A percentile compares a stretch with the other conserved stretches of the same genome.
Conservation (phyloP, 345 rosid genomes). For the Erucastrum elatum region DNA sequence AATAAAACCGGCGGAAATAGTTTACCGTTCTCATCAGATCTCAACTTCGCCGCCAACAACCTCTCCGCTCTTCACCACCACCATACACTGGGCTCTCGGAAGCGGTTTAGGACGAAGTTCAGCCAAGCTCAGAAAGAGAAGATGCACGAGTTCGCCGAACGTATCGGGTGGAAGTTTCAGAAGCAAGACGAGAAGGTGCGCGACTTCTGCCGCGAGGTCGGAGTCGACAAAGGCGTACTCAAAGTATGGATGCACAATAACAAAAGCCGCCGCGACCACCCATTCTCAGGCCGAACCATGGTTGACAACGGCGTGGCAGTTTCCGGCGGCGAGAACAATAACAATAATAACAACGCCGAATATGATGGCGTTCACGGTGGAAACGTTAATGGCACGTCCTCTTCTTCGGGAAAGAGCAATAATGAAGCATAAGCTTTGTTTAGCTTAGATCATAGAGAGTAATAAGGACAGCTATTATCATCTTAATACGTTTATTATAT, state of each 20-base stretch:
- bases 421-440: conserved; percentile 32
- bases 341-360: background rate
- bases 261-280: conserved; percentile 49
- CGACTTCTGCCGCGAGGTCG: conserved; percentile 67
- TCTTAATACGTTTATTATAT: conserved; percentile 33
- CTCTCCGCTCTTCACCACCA: conserved; percentile 5
- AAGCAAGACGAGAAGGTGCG: conserved; percentile 71
- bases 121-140: conserved; percentile 66
- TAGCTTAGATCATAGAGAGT: conserved; percentile 26
- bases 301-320: background rate
- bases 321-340: background rate
- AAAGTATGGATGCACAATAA: conserved; percentile 99
- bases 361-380: background rate
- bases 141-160: conserved; percentile 76
- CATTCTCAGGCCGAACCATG: conserved; percentile 7
- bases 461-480: conserved; percentile 5
- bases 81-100: conserved; percentile 40
- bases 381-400: conserved; percentile 32
- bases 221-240: conserved; percentile 69
- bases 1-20: conserved; percentile 24
- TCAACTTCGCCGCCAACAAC: conserved; percentile 25
- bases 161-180: conserved; percentile 90
- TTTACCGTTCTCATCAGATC: conserved; percentile 35
- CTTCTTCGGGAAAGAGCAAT: conserved; percentile 30
- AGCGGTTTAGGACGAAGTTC: conserved; percentile 71